phyloP scores from a whole-genome alignment of 192 early-diverging fungal species.

The Helicostylum pulchrum region DNA sequence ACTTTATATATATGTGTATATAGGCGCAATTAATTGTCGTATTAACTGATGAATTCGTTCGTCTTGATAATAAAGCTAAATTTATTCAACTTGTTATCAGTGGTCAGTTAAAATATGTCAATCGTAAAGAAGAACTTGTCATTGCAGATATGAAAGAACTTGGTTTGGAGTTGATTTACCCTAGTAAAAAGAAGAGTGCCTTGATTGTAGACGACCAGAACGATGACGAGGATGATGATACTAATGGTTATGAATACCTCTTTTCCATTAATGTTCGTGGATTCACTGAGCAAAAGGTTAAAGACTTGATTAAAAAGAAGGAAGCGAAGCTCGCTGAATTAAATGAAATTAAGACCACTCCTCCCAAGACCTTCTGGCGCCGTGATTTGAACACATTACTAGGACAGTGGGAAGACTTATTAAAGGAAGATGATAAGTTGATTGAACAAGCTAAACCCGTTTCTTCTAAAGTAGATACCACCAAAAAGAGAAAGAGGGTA shows the following conservation, averaged over 20 bases:
- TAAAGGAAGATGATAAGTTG: conserved; percentile 26
- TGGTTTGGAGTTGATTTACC: conserved; percentile 63
- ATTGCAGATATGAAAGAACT: conserved; percentile 67
- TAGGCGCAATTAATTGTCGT: conserved; percentile 60
- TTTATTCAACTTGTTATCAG: conserved; percentile 91
- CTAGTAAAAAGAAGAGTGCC: conserved; percentile 35
- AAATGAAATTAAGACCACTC: conserved; percentile 54
- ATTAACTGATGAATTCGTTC: conserved; percentile 61
- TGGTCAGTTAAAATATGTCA: conserved; percentile 76
- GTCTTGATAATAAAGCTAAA: conserved; percentile 78
- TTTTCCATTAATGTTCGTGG: conserved; percentile 88
- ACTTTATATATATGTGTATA: conserved; percentile 1
- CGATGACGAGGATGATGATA: conserved; percentile 43
- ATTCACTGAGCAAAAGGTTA: conserved; percentile 83
- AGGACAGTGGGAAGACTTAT: conserved; percentile 67
- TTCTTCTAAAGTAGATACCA: neutral
- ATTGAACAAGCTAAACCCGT: conserved; percentile 11
- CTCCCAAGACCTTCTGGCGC: conserved; percentile 79
- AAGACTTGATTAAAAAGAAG: conserved; percentile 70
- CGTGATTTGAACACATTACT: conserved; percentile 83
- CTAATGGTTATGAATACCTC: conserved; percentile 80
- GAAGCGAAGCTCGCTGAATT: conserved; percentile 67
- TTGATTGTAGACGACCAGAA: conserved; percentile 39
- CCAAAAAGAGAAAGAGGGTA: conserved; percentile 19
- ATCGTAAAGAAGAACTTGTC: conserved; percentile 79